Conservation (phyloP, 805 yeast species). For the Sugiyamaella mastotermitis region DNA sequence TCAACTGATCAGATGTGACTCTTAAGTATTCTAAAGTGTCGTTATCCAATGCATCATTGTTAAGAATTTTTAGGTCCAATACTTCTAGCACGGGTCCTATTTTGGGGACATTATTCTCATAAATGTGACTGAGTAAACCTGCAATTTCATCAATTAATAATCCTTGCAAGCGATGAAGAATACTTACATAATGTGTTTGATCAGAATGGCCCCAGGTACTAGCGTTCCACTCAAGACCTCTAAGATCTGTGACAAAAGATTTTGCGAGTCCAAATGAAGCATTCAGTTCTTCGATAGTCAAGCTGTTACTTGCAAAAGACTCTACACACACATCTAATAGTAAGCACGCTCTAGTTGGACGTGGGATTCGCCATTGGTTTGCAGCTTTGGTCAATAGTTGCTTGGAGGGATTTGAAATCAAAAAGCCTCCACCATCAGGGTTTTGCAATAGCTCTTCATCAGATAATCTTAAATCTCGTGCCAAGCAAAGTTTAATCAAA, state of each 20-base stretch:
- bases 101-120: slow-evolving; percentile 47
- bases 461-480: slow-evolving; percentile 29
- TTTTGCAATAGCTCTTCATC: slow-evolving; percentile 15
- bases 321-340: slow-evolving; percentile 46
- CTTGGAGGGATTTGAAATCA: slow-evolving; percentile 39
- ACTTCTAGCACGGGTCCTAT: slow-evolving; percentile 48
- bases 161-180: slow-evolving; percentile 41
- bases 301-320: slow-evolving; percentile 24
- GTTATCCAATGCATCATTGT: slow-evolving; percentile 39
- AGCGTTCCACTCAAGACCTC: slow-evolving; percentile 24
- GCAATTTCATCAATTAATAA: slow-evolving; percentile 43
- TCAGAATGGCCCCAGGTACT: slow-evolving; percentile 40
- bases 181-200: slow-evolving; percentile 44
- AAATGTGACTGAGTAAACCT: slow-evolving; percentile 32
- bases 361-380: slow-evolving; percentile 54
- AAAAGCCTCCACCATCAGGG: slow-evolving; percentile 18
- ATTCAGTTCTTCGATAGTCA: slow-evolving; percentile 30
- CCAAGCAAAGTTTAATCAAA: slow-evolving; percentile 40
- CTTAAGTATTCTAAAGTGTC: too few species aligned
- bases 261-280: slow-evolving; percentile 32
- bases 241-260: slow-evolving; percentile 9
- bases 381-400: slow-evolving; percentile 42
- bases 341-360: slow-evolving; percentile 43
- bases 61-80: slow-evolving; percentile 44
- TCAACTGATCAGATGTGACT: slow-evolving; percentile 43